These are phyloP conservation scores for Metarhizium sp. DNA, from an alignment of 2,329 filamentous ascomycete species.

Conservation along the genomic window DNA sequence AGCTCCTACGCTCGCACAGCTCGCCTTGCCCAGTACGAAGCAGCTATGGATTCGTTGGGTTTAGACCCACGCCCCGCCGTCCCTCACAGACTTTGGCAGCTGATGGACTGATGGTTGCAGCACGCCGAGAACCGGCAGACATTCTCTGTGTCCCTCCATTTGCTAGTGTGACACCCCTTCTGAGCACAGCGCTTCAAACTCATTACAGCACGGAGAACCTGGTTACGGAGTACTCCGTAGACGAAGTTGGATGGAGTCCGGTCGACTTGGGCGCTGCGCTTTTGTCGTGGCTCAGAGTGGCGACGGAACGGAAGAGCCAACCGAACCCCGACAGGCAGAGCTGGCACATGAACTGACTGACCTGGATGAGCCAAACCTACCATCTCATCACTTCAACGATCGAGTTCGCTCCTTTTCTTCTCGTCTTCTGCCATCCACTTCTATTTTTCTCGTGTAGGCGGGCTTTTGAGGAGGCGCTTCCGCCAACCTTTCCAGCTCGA, in stretches of 20 bases:
- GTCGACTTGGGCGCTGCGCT: neutral
- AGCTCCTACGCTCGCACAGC: neutral
- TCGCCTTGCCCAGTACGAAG: neutral
- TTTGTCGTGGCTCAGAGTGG: neutral
- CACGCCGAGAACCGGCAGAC: too few relatives aligned
- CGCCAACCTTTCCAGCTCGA: neutral
- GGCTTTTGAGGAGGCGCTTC: neutral
- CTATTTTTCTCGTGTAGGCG: neutral
- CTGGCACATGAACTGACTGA: slow-evolving; percentile 2
- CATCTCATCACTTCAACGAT: slow-evolving; percentile 2
- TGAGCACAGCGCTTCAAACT: neutral
- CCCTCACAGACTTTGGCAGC: too few relatives aligned
- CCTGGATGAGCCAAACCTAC: slow-evolving; percentile 2
- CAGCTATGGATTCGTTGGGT: too few relatives aligned
- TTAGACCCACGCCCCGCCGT: too few relatives aligned
- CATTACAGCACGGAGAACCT: neutral
- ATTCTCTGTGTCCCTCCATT: neutral
- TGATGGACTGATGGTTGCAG: too few relatives aligned
- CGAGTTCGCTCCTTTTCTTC: neutral
- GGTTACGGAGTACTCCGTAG: neutral
- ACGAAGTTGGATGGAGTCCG: too few relatives aligned
- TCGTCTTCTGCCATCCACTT: slow-evolving; percentile 2
- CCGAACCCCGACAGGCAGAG: neutral
- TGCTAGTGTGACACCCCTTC: neutral
- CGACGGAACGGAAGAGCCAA: neutral